phyloP scores from a whole-genome alignment of 1,284 basidiomycete species.

The Athelia psychrophila region DNA sequence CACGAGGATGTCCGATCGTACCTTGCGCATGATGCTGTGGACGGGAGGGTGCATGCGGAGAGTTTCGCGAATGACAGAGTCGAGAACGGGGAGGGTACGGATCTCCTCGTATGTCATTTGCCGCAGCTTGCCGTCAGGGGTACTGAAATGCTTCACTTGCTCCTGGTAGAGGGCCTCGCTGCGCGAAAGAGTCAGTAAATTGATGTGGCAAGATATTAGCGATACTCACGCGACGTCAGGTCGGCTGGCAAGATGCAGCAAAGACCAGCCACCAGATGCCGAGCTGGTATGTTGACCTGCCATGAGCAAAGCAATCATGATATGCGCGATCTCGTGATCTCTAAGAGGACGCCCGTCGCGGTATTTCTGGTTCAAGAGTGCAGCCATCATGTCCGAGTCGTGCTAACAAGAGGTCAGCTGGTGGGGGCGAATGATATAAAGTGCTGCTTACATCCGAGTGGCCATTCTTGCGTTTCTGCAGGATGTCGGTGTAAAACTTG shows the following conservation, averaged over 20 bases:
- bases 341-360: conserved; percentile 78
- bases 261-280: conserved; percentile 88
- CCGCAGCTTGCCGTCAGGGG: conserved; percentile 78
- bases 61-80: conserved; percentile 91
- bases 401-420: conserved; percentile 35
- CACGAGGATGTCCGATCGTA: conserved; percentile 81
- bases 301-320: conserved; percentile 95
- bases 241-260: conserved; percentile 86
- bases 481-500: conserved; percentile 90
- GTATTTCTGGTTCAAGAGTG: conserved; percentile 85
- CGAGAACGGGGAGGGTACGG: conserved; percentile 80
- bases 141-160: conserved; percentile 82
- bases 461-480: conserved; percentile 69
- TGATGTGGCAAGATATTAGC: not conserved
- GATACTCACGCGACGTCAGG: conserved; percentile 71
- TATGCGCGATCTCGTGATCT: conserved; percentile 94
- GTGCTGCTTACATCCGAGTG: conserved; percentile 35
- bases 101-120: conserved; percentile 88
- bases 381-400: conserved; percentile 92
- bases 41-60: conserved; percentile 92
- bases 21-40: conserved; percentile 90
- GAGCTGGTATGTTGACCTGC: conserved; percentile 98
- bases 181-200: conserved; percentile 3
- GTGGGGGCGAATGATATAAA: not conserved
- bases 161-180: conserved; percentile 85